phyloP scores from a whole-genome alignment of 139 green algal genomes.

The Coelastrella sp. region DNA sequence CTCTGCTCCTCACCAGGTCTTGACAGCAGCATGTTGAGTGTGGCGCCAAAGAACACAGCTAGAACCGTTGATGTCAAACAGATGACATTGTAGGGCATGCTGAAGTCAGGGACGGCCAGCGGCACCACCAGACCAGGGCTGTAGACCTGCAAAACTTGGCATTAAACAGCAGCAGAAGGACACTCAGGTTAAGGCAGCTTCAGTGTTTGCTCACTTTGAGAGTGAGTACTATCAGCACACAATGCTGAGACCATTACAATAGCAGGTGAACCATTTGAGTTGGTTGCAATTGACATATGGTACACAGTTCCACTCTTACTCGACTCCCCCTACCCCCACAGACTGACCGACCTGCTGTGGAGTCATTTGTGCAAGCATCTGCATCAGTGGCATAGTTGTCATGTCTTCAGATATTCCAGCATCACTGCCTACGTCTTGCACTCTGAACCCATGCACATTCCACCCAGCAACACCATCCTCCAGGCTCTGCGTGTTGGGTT shows the following conservation, averaged over 20 bases:
- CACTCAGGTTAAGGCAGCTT: not conserved
- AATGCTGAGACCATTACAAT: too few relatives aligned
- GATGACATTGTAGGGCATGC: slow-evolving; percentile 97
- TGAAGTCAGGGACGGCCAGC: slow-evolving; percentile 91
- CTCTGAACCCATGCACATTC: not conserved
- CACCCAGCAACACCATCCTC: not conserved
- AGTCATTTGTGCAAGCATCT: not conserved
- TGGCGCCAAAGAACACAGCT: slow-evolving; percentile 78
- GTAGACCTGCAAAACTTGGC: slow-evolving; percentile 54
- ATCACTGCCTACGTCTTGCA: not conserved
- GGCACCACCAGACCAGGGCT: slow-evolving; percentile 70
- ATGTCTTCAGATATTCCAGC: not conserved
- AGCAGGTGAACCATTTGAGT: too few relatives aligned
- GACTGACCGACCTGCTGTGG: not conserved
- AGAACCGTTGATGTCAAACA: slow-evolving; percentile 91
- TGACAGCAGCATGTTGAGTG: slow-evolving; percentile 66
- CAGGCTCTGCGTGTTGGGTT: not conserved
- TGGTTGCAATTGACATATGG: not conserved
- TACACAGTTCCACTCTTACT: not conserved
- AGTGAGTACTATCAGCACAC: not conserved
- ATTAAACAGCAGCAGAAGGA: not conserved
- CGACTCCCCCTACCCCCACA: too few relatives aligned
- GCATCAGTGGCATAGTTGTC: slow-evolving; percentile 18
- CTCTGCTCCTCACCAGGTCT: not conserved
- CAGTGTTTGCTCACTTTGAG: too few relatives aligned